These are phyloP conservation scores for Cyberlindnera maclurae DNA, from an alignment of 805 yeast genomes.

Conservation along the genomic window DNA sequence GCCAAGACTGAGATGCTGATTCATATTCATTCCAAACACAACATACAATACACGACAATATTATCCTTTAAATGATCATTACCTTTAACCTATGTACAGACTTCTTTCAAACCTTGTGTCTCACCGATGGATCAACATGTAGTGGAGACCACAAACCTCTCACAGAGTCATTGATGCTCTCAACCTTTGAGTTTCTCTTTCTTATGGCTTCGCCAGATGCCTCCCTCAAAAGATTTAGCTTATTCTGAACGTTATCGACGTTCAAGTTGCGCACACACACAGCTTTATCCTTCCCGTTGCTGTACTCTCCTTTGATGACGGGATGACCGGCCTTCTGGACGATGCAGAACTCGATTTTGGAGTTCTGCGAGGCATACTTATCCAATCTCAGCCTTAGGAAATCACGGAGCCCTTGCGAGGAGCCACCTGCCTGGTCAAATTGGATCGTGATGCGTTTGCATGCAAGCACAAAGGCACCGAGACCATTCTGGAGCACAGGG, in stretches of 20 bases:
- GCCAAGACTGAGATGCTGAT: neutral
- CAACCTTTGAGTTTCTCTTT: slow-evolving; percentile 69
- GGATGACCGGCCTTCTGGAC: slow-evolving; percentile 80
- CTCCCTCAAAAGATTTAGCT: slow-evolving; percentile 56
- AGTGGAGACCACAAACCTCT: slow-evolving; percentile 98
- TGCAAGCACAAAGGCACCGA: slow-evolving; percentile 57
- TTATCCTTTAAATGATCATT: neutral
- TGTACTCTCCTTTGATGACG: slow-evolving; percentile 51
- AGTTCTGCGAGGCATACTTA: slow-evolving; percentile 50
- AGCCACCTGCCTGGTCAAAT: slow-evolving; percentile 95
- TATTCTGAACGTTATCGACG: slow-evolving; percentile 52
- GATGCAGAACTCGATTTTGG: slow-evolving; percentile 67
- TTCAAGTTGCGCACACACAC: slow-evolving; percentile 75
- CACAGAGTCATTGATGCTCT: slow-evolving; percentile 72
- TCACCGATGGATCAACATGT: slow-evolving; percentile 53
- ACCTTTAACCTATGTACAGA: neutral
- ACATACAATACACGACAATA: neutral
- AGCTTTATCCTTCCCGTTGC: slow-evolving; percentile 39
- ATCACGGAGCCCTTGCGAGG: slow-evolving; percentile 77
- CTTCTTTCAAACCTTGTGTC: slow-evolving; percentile 30
- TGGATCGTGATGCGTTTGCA: slow-evolving; percentile 71
- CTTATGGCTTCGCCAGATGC: slow-evolving; percentile 57
- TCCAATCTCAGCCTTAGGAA: slow-evolving; percentile 49
- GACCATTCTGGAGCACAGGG: slow-evolving; percentile 66
- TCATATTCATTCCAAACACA: neutral